Base-by-base conservation (phyloP, 2,329 filamentous ascomycete genomes). In the Whalleya microplaca region DNA sequence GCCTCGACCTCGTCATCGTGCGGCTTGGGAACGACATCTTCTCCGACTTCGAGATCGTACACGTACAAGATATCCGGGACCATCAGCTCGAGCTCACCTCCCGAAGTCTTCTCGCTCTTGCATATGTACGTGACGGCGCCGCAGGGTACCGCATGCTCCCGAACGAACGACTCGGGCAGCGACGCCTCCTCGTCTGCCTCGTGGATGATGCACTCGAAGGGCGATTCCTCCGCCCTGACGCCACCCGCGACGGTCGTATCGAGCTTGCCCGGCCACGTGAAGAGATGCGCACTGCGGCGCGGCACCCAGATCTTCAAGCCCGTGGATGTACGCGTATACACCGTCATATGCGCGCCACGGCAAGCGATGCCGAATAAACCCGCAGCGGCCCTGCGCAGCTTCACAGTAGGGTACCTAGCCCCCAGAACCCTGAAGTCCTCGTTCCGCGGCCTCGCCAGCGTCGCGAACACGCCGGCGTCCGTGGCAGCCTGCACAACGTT, bases 161-260 rank as follows among this genome's bases (percentile, higher is more conserved):
- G 75, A 2, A 91, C 83, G 2, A 89, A 69, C 0, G 80, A 78
- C 52, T 83, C 84, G 0, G 84, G 77, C 20, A 92, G 70, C 3
- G 85, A 88, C 0, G 89, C 89, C 69, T 93, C 89, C 71, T 92
- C 89, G 42, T 79, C 82, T 1, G 84, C 83, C 70, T 92, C 89
- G 43, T 87, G 80, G 2, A 91, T 75, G 47, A 91, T 75, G 65
- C 84, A 86, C 66, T 88, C 84, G 47, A 86, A 84, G 0, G 86
- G 84, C 14, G 70, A 76, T 66, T 90, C 85, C 1, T 83, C 84
- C 0, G 85, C 81, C 37, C 81, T 78, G 55, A 91, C 84, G 0
- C 89, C 90, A 1, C 89, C 89, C 0, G 88, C 89, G 6, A 91
- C 89, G 2, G 87, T 87, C 63, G 90, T 91, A 69, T 93, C 90